Evolutionary conservation across 164 flowering plant genomes (phyloP).

Genomic region (Nymphaea thermarum): DNA sequence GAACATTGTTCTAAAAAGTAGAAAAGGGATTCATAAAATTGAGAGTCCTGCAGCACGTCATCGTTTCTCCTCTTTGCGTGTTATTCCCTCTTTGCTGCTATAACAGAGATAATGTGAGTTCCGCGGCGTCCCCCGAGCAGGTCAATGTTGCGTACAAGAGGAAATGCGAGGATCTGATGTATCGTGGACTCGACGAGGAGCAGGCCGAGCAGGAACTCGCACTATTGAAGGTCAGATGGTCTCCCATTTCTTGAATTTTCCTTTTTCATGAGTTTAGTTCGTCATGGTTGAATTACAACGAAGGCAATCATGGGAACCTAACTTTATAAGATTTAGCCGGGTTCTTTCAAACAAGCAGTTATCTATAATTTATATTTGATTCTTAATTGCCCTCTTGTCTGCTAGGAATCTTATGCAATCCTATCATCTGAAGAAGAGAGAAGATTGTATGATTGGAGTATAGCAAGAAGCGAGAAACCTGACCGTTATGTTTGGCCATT

Average conservation of each 20-base stretch:
- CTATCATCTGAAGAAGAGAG: slow-evolving; percentile 62
- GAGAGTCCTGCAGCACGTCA: too few relatives aligned
- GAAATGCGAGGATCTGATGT: slow-evolving; percentile 40
- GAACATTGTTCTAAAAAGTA: too few relatives aligned
- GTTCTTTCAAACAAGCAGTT: too few relatives aligned
- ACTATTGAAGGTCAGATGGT: slow-evolving; percentile 41
- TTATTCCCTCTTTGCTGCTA: too few relatives aligned
- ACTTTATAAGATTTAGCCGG: too few relatives aligned
- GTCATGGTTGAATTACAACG: too few relatives aligned
- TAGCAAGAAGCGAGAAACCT: slow-evolving; percentile 48
- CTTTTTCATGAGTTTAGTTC: too few relatives aligned
- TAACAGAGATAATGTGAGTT: neutral
- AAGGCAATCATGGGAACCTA: too few relatives aligned
- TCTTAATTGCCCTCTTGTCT: neutral
- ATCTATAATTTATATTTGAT: neutral
- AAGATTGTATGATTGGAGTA: slow-evolving; percentile 89
- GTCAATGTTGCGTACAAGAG: slow-evolving; percentile 44
- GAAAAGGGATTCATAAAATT: too few relatives aligned
- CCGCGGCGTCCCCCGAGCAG: slow-evolving; percentile 13
- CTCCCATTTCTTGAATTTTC: neutral
- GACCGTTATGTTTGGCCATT: slow-evolving; percentile 71
- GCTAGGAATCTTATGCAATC: slow-evolving; percentile 55
- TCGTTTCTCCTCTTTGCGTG: too few relatives aligned
- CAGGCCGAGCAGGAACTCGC: slow-evolving; percentile 37
- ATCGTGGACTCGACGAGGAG: slow-evolving; percentile 44